Evolutionary conservation across 1,284 basidiomycete genomes (phyloP), one percentile per base, ranked within the genome.

Genomic region (Tausonia pullulans): DNA sequence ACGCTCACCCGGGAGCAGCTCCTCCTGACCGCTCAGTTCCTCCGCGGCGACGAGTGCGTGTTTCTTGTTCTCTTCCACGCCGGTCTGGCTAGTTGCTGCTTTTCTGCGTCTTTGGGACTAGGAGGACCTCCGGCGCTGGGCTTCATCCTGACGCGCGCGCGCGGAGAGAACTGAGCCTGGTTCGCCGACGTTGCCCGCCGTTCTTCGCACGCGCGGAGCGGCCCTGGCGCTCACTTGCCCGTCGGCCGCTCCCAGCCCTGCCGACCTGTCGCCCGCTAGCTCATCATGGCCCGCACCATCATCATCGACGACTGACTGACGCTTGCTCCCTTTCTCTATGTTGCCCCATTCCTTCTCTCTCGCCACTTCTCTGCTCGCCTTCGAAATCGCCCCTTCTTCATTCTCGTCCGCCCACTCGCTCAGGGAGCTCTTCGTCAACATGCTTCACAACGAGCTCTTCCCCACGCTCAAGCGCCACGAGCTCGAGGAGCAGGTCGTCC

Each of bases 1-100:
- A 86, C 83, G 69, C 80, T 98, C 70, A 84, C 87, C 52, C 82
- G 94, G 72, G 95, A 98, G 80, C 87, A 97, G 78, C 82, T 98
- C 58, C 85, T 90, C 69, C 79, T 94, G 71, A 95, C 89, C 58
- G 92, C 95, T 68, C 93, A 98, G 75, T 98, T 98, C 79, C 79
- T 98, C 71, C 85, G 87, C 68, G 94, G 91, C 61, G 92, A 98
- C 76, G 95, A 98, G 94, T 97, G 77, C 80, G 90, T 88, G 48
- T 49, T 14, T 49, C 9, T 9, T 49, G 8, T 14, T 8, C 52
- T 39, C 7, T 6, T 52, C 51, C 27, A 13, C 51, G 14, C 9
- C 2, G 7, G 39, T 43, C 61, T 58, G 52, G 50, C 11, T 74
- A 94, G 92, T 76, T 77, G 81, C 60, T 88, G 87, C 80, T 96